phyloP scores from a whole-genome alignment of 1,139 yeast genomes.

The Scheffersomyces stambukii region DNA sequence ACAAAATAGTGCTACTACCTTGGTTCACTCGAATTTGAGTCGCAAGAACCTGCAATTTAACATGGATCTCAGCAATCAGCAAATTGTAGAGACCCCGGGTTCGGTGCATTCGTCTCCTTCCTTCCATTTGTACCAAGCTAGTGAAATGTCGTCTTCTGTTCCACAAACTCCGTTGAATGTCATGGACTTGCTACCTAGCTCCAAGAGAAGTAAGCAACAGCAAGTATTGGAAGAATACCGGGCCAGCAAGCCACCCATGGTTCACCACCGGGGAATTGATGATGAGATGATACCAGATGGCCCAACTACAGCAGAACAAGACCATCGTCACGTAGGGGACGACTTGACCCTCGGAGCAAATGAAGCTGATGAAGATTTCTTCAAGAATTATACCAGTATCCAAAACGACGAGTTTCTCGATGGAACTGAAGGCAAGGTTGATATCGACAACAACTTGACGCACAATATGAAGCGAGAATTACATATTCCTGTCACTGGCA shows the following conservation, averaged over 20 bases:
- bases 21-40: slow-evolving; percentile 6
- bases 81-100: slow-evolving; percentile 20
- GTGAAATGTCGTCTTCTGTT: slow-evolving; percentile 9
- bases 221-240: slow-evolving; percentile 11
- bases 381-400: slow-evolving; percentile 9
- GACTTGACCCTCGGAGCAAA: too few species aligned
- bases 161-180: slow-evolving; percentile 19
- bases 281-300: slow-evolving; percentile 11
- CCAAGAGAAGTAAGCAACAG: slow-evolving; percentile 8
- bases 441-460: background rate
- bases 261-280: slow-evolving; percentile 11
- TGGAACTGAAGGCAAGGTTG: background rate
- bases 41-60: too few species aligned
- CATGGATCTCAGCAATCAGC: slow-evolving; percentile 3
- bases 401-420: slow-evolving; percentile 7
- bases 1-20: slow-evolving; percentile 11
- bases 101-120: slow-evolving; percentile 23
- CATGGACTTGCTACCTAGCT: slow-evolving; percentile 16
- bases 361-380: slow-evolving; percentile 9
- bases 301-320: slow-evolving; percentile 1
- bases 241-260: slow-evolving; percentile 11
- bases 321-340: background rate
- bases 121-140: slow-evolving; percentile 7
- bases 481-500: slow-evolving; percentile 1
- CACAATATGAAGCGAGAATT: slow-evolving; percentile 1